A percentile compares a stretch with the other conserved stretches of the same genome.
Conservation (phyloP, 2,329 filamentous ascomycete species). For the Tolypocladium cylindrosporum region DNA sequence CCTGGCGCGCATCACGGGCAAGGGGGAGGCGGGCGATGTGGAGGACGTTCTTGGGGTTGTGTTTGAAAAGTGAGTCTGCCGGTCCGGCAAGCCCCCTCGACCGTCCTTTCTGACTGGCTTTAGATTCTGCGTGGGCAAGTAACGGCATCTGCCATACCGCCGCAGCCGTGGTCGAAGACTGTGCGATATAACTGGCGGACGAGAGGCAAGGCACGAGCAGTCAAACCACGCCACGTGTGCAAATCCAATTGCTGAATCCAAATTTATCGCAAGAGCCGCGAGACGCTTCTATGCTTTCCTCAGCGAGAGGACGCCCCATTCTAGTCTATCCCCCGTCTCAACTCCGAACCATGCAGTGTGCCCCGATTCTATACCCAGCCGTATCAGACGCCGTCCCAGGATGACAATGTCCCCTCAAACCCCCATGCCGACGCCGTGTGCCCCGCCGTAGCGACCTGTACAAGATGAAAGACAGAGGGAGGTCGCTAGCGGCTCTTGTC, state of each 20-base stretch:
- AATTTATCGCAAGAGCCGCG: background rate
- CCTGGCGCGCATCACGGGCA: constrained; percentile 80
- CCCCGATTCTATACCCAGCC: background rate
- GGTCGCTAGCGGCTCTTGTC: background rate
- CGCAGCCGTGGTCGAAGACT: too few relatives aligned
- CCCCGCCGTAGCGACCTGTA: too few relatives aligned
- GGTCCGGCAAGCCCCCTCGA: background rate
- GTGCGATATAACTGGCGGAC: background rate
- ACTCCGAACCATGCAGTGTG: background rate
- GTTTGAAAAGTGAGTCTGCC: constrained; percentile 78
- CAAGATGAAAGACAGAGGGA: background rate
- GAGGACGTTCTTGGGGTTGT: constrained; percentile 95
- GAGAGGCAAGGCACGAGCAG: background rate
- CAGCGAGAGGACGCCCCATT: background rate
- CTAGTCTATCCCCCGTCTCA: background rate
- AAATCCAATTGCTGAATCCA: background rate
- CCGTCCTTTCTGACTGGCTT: background rate
- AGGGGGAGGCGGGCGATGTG: constrained; percentile 76
- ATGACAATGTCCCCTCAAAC: background rate
- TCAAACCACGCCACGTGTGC: background rate
- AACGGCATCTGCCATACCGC: too few relatives aligned
- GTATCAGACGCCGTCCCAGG: background rate
- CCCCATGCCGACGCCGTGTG: background rate
- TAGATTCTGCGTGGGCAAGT: constrained; percentile 40
- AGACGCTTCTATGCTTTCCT: background rate